Evolutionary conservation across 176 grass and related monocot genomes (phyloP), one percentile per base, ranked within the genome.

Genomic region (Rhynchospora tenuis): DNA sequence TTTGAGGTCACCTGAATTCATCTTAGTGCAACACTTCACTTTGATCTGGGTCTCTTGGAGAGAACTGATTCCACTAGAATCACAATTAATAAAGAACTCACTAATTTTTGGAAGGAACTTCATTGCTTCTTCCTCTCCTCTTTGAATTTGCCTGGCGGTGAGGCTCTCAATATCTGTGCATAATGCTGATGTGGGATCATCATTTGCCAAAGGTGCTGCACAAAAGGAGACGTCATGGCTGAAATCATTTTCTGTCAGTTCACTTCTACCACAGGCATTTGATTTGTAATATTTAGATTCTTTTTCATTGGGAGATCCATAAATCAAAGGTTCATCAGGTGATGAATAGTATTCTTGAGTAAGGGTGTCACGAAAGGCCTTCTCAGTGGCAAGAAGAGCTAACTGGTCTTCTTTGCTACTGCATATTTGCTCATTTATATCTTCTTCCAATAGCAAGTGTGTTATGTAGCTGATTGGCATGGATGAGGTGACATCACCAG

Each of bases 361-460:
- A 33, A 91, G 86, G 73, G 86, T 86, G 45, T 86, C 86, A 17
- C 15, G 60, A 73, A 91, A 91, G 7, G 63, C 26, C 23, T 88
- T 86, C 79, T 88, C 89, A 0, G 72, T 81, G 22, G 72, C 83
- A 13, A 62, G 78, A 74, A 91, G 67, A 9, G 86, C 71, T 0
- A 78, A 51, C 55, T n/a, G n/a, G n/a, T 84, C 86, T 12, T 61
- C 83, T 79, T 86, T 60, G 42, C 56, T 56, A 10, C 15, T 20
- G 68, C 5, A 9, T 43, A 83, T 68, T 48, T 82, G 72, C 31
- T 86, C 80, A 20, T 91, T 70, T 0, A 72, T 23, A 54, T 86
- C 64, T 67, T 84, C 87, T 47, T 91, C 86, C 54, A 89, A 79
- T 59, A 88, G 50, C 62, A 83, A 65, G 20, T 73, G 62, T 64